These are phyloP conservation scores for Coix lacrymajobi DNA, from an alignment of 176 grass and related monocot species.

Conservation along the genomic window DNA sequence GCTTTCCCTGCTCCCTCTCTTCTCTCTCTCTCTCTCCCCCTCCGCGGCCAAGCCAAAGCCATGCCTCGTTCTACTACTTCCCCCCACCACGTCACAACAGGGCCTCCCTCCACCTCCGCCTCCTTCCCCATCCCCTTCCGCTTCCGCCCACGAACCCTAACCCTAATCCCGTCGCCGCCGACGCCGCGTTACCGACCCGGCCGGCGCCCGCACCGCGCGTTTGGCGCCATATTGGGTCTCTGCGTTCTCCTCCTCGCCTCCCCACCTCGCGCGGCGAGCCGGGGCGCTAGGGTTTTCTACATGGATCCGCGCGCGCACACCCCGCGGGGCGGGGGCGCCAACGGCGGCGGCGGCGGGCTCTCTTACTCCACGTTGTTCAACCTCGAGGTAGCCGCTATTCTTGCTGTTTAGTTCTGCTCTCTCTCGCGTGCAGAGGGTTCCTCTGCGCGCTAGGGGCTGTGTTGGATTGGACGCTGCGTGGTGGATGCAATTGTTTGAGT, in stretches of 20 bases:
- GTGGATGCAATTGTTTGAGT: background rate
- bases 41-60: conserved; percentile 29
- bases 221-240: background rate
- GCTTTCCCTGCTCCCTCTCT: conserved; percentile 57
- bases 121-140: background rate
- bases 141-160: conserved; percentile 45
- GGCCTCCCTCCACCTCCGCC: conserved; percentile 11
- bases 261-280: background rate
- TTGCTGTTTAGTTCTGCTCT: background rate
- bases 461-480: background rate
- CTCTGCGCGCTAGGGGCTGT: background rate
- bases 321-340: conserved; percentile 47
- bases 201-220: background rate
- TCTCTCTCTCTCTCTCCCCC: conserved; percentile 33
- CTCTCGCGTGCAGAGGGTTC: background rate
- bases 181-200: background rate
- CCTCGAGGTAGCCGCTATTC: conserved; percentile 56
- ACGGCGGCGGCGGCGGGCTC: conserved; percentile 50
- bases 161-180: conserved; percentile 39
- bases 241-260: background rate
- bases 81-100: conserved; percentile 42
- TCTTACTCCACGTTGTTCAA: conserved; percentile 85
- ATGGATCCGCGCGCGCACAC: conserved; percentile 79
- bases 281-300: conserved; percentile 44
- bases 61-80: conserved; percentile 38